Evolutionary conservation across 2,329 filamentous ascomycete species (phyloP).

Genomic region (Fusarium mangiferae): DNA sequence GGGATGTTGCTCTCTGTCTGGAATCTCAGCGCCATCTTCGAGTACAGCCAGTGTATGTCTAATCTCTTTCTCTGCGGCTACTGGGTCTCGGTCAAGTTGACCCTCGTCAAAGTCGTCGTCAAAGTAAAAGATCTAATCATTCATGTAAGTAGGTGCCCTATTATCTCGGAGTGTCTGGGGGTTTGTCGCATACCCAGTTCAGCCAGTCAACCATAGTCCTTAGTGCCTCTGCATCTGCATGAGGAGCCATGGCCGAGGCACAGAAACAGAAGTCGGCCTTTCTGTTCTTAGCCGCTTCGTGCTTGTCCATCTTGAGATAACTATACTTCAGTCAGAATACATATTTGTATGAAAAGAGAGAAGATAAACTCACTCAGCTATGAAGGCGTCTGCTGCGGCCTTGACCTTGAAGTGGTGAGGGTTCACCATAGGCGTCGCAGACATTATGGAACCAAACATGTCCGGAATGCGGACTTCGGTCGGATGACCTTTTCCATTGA

Average conservation of each 20-base stretch:
- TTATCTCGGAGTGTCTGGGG: accelerated
- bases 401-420: neutral
- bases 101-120: neutral
- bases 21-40: neutral
- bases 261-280: neutral
- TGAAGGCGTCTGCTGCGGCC: neutral
- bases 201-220: neutral
- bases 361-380: neutral
- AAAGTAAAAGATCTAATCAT: neutral
- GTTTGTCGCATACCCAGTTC: neutral
- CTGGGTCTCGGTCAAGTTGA: neutral
- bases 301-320: neutral
- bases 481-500: neutral
- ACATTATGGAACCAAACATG: neutral
- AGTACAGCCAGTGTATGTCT: neutral
- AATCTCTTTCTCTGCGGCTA: neutral
- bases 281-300: neutral
- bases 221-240: neutral
- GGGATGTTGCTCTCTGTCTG: neutral
- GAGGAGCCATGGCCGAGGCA: neutral
- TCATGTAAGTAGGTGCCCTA: neutral
- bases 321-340: accelerated
- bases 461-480: neutral
- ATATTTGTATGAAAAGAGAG: accelerated
- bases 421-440: neutral